Evolutionary conservation across 2,329 filamentous ascomycete genomes (phyloP).

Genomic region (Mycosphaerella sp.): DNA sequence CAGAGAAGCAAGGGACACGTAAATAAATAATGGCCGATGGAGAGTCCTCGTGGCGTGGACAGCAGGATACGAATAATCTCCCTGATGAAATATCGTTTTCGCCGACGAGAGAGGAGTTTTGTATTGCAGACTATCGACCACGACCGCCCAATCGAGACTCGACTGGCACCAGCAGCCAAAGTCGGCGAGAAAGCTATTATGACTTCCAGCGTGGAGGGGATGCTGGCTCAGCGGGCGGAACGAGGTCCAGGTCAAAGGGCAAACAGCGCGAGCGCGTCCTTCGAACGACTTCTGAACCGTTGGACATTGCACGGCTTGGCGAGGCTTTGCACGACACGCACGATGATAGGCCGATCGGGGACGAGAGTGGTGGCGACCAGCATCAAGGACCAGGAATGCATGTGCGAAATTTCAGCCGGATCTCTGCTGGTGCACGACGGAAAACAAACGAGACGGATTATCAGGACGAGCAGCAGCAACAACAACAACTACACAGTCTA

Average conservation of each 20-base stretch:
- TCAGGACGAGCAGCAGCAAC: constrained; percentile 5
- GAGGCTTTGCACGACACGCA: constrained; percentile 6
- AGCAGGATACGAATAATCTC: background rate
- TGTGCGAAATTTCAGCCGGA: constrained; percentile 20
- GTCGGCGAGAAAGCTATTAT: constrained; percentile 23
- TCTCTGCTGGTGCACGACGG: constrained; percentile 8
- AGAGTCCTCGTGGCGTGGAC: too few species aligned
- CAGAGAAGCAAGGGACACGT: too few species aligned
- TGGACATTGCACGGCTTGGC: constrained; percentile 18
- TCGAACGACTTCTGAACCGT: constrained; percentile 8
- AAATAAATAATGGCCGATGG: too few species aligned
- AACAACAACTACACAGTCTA: constrained; percentile 6
- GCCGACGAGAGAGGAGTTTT: constrained; percentile 5
- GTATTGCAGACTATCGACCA: background rate
- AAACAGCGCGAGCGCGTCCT: constrained; percentile 10
- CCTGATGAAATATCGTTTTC: constrained; percentile 4
- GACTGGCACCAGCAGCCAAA: constrained; percentile 16
- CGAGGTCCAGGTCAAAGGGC: constrained; percentile 11
- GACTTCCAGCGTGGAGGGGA: constrained; percentile 21
- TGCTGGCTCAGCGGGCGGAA: background rate
- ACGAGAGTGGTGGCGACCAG: constrained; percentile 13
- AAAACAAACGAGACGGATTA: constrained; percentile 9
- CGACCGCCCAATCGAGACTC: constrained; percentile 9
- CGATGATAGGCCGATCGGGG: constrained; percentile 10
- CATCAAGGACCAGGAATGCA: constrained; percentile 5